A percentile compares a stretch with the other conserved stretches of the same genome.
These are phyloP conservation scores for Abrus pulchellus DNA, from an alignment of 306 rosid genomes.

Conservation along the genomic window DNA sequence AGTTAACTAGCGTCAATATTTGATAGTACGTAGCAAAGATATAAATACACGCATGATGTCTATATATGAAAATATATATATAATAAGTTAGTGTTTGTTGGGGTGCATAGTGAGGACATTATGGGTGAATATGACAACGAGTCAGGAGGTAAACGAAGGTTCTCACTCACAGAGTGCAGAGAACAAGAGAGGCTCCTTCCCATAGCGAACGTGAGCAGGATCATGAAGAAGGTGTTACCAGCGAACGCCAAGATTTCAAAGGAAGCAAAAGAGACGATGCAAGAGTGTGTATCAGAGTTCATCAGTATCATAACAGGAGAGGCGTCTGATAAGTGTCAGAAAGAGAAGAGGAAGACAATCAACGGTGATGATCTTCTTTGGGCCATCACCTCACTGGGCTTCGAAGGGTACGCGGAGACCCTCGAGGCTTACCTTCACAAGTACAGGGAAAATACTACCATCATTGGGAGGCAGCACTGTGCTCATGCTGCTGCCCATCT, in stretches of 20 bases:
- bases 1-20: background rate
- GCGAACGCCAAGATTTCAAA: constrained; percentile 48
- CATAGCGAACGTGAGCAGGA: constrained; percentile 48
- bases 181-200: constrained; percentile 49
- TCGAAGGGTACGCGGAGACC: constrained; percentile 42
- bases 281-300: constrained; percentile 51
- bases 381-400: constrained; percentile 49
- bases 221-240: constrained; percentile 50
- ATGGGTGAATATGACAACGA: constrained; percentile 49
- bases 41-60: background rate
- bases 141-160: constrained; percentile 24
- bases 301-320: constrained; percentile 51
- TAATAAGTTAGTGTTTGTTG: background rate
- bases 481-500: background rate
- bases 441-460: constrained; percentile 43
- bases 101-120: background rate
- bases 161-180: constrained; percentile 10
- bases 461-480: constrained; percentile 27
- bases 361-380: constrained; percentile 50
- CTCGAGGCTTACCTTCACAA: constrained; percentile 34
- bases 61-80: background rate
- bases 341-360: constrained; percentile 49
- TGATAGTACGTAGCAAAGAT: background rate
- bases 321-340: constrained; percentile 51
- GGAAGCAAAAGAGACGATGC: constrained; percentile 47